Conservation (phyloP, 352 stramenopile species). For the Paralagenidium karlingii region DNA sequence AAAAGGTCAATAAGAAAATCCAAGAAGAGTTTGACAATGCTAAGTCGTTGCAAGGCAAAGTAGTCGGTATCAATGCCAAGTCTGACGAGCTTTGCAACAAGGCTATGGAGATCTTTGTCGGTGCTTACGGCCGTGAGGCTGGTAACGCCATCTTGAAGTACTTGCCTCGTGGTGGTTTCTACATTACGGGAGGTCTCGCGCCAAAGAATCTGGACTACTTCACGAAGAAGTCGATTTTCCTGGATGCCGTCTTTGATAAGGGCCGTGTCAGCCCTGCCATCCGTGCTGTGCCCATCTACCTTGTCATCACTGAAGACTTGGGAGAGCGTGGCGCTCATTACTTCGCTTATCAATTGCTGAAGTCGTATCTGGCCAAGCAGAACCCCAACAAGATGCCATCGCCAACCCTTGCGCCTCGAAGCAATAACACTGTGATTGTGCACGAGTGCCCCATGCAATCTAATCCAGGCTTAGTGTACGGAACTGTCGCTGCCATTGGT, state of each 20-base stretch:
- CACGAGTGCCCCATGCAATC: too few relatives aligned
- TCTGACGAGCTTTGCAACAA: slow-evolving; percentile 68
- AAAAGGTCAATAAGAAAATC: slow-evolving; percentile 75
- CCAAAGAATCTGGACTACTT: slow-evolving; percentile 96
- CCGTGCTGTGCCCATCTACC: slow-evolving; percentile 67
- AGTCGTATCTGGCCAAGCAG: too few relatives aligned
- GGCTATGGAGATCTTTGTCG: slow-evolving; percentile 92
- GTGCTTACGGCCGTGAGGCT: slow-evolving; percentile 90
- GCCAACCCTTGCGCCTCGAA: too few relatives aligned
- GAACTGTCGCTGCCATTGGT: too few relatives aligned
- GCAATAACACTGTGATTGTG: too few relatives aligned
- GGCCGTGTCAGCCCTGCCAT: slow-evolving; percentile 76
- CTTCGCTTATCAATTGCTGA: slow-evolving; percentile 68
- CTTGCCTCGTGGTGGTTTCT: slow-evolving; percentile 92
- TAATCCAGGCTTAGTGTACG: too few relatives aligned
- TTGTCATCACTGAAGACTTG: slow-evolving; percentile 85
- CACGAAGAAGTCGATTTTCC: slow-evolving; percentile 63
- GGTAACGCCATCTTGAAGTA: slow-evolving; percentile 92
- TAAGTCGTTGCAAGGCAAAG: slow-evolving; percentile 63
- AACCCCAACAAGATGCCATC: too few relatives aligned
- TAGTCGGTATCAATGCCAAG: slow-evolving; percentile 84
- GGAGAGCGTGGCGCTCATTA: slow-evolving; percentile 84
- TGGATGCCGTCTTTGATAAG: slow-evolving; percentile 81
- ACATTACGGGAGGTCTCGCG: slow-evolving; percentile 94
- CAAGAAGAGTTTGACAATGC: slow-evolving; percentile 44